phyloP scores from a whole-genome alignment of 2,329 filamentous ascomycete genomes.

The Pezizomycotina sp. region DNA sequence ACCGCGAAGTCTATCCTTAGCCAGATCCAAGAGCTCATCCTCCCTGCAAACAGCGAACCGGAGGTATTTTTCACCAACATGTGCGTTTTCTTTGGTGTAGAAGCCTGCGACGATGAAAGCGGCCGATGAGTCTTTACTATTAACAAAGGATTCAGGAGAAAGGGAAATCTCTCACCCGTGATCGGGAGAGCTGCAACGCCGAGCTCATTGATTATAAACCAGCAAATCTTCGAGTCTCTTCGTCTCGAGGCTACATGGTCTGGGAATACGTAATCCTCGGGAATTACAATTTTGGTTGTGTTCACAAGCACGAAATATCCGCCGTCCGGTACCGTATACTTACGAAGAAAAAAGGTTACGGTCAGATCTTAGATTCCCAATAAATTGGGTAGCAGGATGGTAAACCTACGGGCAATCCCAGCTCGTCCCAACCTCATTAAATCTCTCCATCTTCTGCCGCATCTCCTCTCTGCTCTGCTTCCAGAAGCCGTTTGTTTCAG shows the following conservation, averaged over 20 bases:
- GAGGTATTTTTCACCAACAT: conserved; percentile 81
- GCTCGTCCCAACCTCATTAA: conserved; percentile 18
- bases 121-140: too few species aligned
- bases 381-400: background rate
- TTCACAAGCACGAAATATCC: conserved; percentile 96
- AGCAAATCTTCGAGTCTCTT: conserved; percentile 82
- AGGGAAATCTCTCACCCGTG: too few species aligned
- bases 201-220: conserved; percentile 92
- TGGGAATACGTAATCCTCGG: conserved; percentile 72
- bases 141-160: too few species aligned
- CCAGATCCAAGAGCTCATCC: conserved; percentile 62
- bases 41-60: conserved; percentile 78
- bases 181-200: conserved; percentile 95
- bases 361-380: background rate
- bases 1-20: conserved; percentile 56
- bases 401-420: conserved; percentile 14
- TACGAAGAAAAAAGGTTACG: too few species aligned
- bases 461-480: conserved; percentile 36
- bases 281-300: conserved; percentile 69
- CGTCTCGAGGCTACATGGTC: conserved; percentile 70
- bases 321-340: conserved; percentile 81
- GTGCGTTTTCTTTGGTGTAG: conserved; percentile 68
- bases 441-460: conserved; percentile 23
- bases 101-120: too few species aligned
- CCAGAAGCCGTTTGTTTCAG: conserved; percentile 37